Conservation (phyloP, 805 yeast genomes). For the Sugiyamaella mastotermitis region DNA sequence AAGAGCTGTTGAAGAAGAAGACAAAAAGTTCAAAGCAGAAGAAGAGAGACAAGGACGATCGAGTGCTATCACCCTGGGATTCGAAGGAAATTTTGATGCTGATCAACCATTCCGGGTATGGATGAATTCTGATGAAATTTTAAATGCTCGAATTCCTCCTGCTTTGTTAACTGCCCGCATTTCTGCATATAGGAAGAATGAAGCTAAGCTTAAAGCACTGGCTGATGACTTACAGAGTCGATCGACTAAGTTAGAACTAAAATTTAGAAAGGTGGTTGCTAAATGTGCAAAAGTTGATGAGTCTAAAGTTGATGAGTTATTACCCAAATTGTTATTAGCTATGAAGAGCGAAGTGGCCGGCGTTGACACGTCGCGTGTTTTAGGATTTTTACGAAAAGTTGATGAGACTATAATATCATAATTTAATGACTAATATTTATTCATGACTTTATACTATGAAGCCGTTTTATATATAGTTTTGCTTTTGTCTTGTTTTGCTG, state of each 20-base stretch:
- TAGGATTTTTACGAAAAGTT: conserved; percentile 49
- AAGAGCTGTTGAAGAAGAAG: conserved; percentile 60
- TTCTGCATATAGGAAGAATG: conserved; percentile 71
- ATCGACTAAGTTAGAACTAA: conserved; percentile 55
- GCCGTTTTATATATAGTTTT: conserved; percentile 3
- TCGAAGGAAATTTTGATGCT: conserved; percentile 64
- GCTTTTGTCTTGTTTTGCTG: conserved; percentile 7
- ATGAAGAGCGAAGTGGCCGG: conserved; percentile 81
- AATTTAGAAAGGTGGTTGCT: conserved; percentile 83
- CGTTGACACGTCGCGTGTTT: conserved; percentile 50
- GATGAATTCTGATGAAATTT: conserved; percentile 13
- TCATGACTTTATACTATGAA: conserved; percentile 6
- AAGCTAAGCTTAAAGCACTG: conserved; percentile 46
- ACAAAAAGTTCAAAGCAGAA: conserved; percentile 41
- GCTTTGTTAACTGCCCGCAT: conserved; percentile 67
- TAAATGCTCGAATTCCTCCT: conserved; percentile 38
- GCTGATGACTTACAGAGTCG: conserved; percentile 48
- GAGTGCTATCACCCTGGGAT: conserved; percentile 23
- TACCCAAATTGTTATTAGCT: conserved; percentile 82
- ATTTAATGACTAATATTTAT: not conserved
- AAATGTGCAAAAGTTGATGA: conserved; percentile 85
- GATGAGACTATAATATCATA: conserved; percentile 18
- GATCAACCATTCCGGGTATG: conserved; percentile 85
- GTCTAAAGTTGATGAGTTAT: conserved; percentile 68
- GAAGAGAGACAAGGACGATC: conserved; percentile 29